A percentile compares a stretch with the other conserved stretches of the same genome.
phyloP scores from a whole-genome alignment of 371 early-diverging fungal genomes.

The Rhizomucor miehei region DNA sequence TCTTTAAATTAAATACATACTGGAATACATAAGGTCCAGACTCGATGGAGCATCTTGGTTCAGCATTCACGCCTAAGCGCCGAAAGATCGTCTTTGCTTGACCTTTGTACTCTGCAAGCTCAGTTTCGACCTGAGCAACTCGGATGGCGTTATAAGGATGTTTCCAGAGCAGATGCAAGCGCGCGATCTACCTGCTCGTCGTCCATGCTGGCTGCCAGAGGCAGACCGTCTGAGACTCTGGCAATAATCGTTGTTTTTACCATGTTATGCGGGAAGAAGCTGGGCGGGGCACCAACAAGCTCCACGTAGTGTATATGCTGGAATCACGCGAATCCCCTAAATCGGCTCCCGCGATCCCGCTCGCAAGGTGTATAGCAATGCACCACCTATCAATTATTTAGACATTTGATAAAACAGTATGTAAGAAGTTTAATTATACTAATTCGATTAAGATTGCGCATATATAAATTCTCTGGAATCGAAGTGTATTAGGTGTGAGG shows the following conservation, averaged over 20 bases:
- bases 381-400: too few species aligned
- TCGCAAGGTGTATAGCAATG: too few species aligned
- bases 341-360: too few species aligned
- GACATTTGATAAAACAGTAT: too few species aligned
- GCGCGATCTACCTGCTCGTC: conserved; percentile 82
- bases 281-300: too few species aligned
- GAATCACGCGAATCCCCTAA: too few species aligned
- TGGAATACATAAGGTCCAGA: conserved; percentile 86
- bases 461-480: too few species aligned
- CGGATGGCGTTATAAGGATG: conserved; percentile 4
- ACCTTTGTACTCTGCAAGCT: conserved; percentile 88
- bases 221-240: conserved; percentile 91
- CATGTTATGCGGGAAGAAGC: conserved; percentile 47
- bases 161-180: not conserved
- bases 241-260: conserved; percentile 94
- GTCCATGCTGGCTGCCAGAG: conserved; percentile 96
- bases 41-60: conserved; percentile 94
- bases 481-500: too few species aligned
- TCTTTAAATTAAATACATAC: conserved; percentile 64
- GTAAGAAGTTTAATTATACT: too few species aligned
- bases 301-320: too few species aligned
- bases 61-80: conserved; percentile 80
- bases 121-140: conserved; percentile 55
- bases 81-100: conserved; percentile 92
- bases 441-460: too few species aligned